Percentiles rank a stretch among this genome's conserved stretches.
Evolutionary conservation across 805 yeast species (phyloP).

Genomic region (Cyberlindnera subsufficiens): DNA sequence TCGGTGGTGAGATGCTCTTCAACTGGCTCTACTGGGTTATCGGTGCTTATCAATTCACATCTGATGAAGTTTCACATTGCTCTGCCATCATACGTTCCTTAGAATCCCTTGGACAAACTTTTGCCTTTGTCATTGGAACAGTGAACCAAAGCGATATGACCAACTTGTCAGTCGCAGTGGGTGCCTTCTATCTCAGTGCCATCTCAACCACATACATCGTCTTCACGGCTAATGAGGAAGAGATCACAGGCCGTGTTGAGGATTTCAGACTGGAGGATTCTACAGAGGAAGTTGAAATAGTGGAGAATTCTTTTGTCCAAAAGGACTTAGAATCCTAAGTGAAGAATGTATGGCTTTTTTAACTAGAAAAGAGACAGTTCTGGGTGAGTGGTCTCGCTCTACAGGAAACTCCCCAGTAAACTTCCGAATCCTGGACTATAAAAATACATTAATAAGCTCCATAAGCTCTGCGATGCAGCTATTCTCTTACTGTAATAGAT

Average conservation of each 20-base stretch:
- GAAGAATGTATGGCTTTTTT: too few species aligned
- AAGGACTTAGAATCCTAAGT: too few species aligned
- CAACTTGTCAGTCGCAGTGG: constrained; percentile 22
- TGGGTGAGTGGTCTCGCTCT: too few species aligned
- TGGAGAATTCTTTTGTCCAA: neutral
- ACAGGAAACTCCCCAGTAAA: too few species aligned
- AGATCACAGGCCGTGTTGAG: constrained; percentile 18
- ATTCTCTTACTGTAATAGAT: too few species aligned
- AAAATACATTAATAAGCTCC: too few species aligned
- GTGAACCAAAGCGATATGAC: constrained; percentile 21
- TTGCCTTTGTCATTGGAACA: constrained; percentile 19
- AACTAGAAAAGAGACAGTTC: too few species aligned
- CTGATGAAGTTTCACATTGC: constrained; percentile 17
- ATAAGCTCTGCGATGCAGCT: too few species aligned
- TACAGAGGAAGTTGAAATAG: neutral
- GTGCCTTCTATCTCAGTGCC: constrained; percentile 16
- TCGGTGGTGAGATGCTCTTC: constrained; percentile 19
- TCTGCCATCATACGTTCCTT: constrained; percentile 20
- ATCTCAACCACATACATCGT: constrained; percentile 7
- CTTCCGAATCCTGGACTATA: too few species aligned
- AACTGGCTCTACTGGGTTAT: constrained; percentile 24
- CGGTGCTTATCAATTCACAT: constrained; percentile 17
- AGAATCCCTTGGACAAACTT: constrained; percentile 20
- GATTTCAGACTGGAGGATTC: neutral
- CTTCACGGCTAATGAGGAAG: constrained; percentile 5